Conservation (phyloP, 345 rosid species). For the Melaleuca quinquenervia region DNA sequence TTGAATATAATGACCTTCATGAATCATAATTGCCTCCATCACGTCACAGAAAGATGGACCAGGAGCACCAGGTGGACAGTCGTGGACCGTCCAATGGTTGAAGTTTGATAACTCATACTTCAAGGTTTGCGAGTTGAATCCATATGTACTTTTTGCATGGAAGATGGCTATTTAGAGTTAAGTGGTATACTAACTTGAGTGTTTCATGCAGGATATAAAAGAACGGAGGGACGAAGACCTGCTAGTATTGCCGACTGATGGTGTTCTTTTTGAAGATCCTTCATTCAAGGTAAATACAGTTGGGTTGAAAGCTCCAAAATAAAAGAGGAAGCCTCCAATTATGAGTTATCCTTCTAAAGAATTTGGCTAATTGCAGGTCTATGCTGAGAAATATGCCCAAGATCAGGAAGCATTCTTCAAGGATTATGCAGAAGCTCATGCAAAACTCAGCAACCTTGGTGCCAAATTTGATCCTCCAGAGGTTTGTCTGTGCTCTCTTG, state of each 20-base stretch:
- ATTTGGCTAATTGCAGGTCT: conserved; percentile 33
- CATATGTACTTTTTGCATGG: background rate
- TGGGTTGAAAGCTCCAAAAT: background rate
- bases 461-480: conserved; percentile 93
- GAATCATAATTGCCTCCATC: background rate
- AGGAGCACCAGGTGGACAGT: conserved; percentile 97
- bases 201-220: conserved; percentile 56
- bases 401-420: conserved; percentile 76
- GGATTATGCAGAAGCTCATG: conserved; percentile 97
- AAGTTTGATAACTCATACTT: conserved; percentile 93
- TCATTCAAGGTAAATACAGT: conserved; percentile 61
- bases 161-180: background rate
- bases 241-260: conserved; percentile 88
- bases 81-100: conserved; percentile 94
- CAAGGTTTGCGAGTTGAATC: conserved; percentile 43
- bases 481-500: conserved; percentile 30
- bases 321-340: background rate
- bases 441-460: conserved; percentile 87
- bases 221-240: conserved; percentile 67
- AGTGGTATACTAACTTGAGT: background rate
- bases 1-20: background rate
- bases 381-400: conserved; percentile 84
- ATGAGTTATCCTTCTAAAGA: background rate
- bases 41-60: conserved; percentile 79
- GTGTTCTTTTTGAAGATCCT: conserved; percentile 82